Conservation (phyloP, 306 rosid genomes). For the Datisca glomerata region DNA sequence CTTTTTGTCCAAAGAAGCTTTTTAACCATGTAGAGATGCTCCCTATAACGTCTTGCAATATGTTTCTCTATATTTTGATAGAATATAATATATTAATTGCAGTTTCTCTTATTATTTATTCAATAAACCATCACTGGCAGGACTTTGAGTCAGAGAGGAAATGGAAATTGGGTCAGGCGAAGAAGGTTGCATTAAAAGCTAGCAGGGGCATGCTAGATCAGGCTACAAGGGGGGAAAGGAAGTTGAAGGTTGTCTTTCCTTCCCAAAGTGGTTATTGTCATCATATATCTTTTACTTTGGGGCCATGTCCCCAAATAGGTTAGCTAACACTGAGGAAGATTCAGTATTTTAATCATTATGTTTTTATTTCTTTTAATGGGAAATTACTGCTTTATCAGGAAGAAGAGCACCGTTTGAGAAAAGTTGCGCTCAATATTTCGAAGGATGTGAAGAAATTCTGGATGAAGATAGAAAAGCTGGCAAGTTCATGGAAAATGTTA, state of each 20-base stretch:
- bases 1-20: no score
- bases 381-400: conserved; percentile 42
- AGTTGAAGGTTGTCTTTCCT: conserved; percentile 65
- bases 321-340: no score
- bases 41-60: no score
- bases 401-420: conserved; percentile 83
- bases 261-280: conserved; percentile 9
- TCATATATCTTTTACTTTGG: conserved; percentile 1
- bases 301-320: no score
- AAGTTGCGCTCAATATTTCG: conserved; percentile 87
- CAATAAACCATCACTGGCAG: conserved; percentile 29
- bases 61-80: background rate
- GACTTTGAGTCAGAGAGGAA: conserved; percentile 98
- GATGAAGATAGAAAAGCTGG: conserved; percentile 95
- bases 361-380: conserved; percentile 7
- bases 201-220: conserved; percentile 97
- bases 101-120: background rate
- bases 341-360: background rate
- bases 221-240: conserved; percentile 96
- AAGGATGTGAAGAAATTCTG: conserved; percentile 98
- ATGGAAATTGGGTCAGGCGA: conserved; percentile 94
- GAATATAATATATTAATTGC: no score
- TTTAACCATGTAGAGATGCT: no score
- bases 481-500: conserved; percentile 21
- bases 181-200: conserved; percentile 84